Evolutionary conservation across 768 basidiomycete genomes (phyloP).

Genomic region (Mycena capillaripes): DNA sequence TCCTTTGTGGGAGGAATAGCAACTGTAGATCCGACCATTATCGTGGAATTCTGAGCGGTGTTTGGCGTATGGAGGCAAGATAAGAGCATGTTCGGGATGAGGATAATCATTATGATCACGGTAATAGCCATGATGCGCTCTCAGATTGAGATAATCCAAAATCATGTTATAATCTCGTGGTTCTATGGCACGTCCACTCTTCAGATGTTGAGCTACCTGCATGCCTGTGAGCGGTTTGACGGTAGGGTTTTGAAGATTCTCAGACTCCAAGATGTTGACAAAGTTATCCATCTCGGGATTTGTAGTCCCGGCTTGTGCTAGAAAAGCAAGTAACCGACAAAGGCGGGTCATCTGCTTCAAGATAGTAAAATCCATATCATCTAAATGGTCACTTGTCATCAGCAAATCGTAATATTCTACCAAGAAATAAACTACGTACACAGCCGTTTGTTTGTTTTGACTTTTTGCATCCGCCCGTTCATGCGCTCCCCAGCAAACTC

Average conservation of each 20-base stretch:
- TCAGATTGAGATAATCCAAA: neutral
- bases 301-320: too few species aligned
- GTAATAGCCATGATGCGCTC: too few species aligned
- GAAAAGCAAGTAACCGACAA: too few species aligned
- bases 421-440: neutral
- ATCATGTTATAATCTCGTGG: neutral
- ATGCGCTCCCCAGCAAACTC: conserved; percentile 34
- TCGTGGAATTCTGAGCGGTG: neutral
- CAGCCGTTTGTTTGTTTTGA: conserved; percentile 23
- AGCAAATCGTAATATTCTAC: too few species aligned
- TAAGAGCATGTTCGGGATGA: neutral
- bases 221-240: too few species aligned
- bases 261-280: too few species aligned
- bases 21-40: neutral
- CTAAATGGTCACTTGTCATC: too few species aligned
- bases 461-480: conserved; percentile 24
- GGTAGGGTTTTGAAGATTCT: too few species aligned
- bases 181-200: neutral
- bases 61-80: conserved; percentile 2
- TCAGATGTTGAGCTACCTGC: too few species aligned
- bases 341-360: too few species aligned
- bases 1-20: neutral
- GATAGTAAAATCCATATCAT: conserved; percentile 22
- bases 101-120: neutral
- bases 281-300: too few species aligned